Conservation (phyloP, 2,329 filamentous ascomycete species). For the Periconia sp. region DNA sequence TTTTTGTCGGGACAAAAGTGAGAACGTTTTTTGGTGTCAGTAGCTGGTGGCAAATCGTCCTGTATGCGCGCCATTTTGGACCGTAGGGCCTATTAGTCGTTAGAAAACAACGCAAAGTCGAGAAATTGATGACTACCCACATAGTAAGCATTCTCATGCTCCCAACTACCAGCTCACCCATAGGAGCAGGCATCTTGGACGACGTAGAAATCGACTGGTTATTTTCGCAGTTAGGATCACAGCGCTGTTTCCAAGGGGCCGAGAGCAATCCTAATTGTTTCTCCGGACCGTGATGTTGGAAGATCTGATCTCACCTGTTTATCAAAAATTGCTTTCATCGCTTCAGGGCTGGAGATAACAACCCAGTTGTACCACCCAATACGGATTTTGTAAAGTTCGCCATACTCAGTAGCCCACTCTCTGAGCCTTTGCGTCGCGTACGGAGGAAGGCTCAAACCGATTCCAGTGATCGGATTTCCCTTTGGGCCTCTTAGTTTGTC, state of each 20-base stretch:
- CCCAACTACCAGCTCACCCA: constrained; percentile 12
- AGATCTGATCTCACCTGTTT: constrained; percentile 23
- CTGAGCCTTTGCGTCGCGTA: constrained; percentile 13
- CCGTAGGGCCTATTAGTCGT: too few species aligned
- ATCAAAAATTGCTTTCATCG: constrained; percentile 50
- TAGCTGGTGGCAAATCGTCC: too few species aligned
- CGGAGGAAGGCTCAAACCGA: constrained; percentile 30
- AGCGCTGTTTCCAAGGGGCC: too few species aligned
- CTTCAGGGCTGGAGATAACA: constrained; percentile 47
- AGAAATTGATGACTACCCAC: too few species aligned
- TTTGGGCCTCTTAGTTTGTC: constrained; percentile 12
- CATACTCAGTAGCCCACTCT: constrained; percentile 46
- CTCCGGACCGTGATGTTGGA: too few species aligned
- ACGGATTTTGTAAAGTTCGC: constrained; percentile 49
- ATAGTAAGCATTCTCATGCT: constrained; percentile 31
- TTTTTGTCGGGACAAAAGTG: neutral
- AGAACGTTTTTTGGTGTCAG: too few species aligned
- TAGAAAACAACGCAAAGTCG: too few species aligned
- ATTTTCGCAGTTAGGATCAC: too few species aligned
- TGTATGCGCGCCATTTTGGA: too few species aligned
- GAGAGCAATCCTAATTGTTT: neutral
- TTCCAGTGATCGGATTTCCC: constrained; percentile 30
- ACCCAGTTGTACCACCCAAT: constrained; percentile 52
- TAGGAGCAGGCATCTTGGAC: too few species aligned
- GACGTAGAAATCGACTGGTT: too few species aligned